Percentiles rank a stretch among this genome's conserved stretches.
phyloP scores from a whole-genome alignment of 2,329 filamentous ascomycete species.

The Fusarium sp. region DNA sequence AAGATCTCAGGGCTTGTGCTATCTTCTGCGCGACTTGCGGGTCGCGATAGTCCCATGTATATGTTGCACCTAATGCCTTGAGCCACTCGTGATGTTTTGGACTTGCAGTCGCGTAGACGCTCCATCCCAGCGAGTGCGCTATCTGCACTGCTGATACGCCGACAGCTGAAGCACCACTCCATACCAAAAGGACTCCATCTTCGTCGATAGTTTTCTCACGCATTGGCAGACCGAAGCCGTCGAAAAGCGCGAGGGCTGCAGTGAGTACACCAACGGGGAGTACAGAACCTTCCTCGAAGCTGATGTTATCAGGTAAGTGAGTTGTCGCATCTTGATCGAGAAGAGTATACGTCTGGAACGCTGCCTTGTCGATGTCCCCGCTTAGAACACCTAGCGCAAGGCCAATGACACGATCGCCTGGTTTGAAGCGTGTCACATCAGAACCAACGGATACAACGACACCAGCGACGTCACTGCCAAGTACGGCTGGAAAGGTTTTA shows the following conservation, averaged over 20 bases:
- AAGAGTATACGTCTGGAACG: slow-evolving; percentile 50
- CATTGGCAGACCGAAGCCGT: slow-evolving; percentile 3
- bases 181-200: slow-evolving; percentile 38
- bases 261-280: slow-evolving; percentile 1
- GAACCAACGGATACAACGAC: slow-evolving; percentile 3
- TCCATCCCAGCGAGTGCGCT: slow-evolving; percentile 13
- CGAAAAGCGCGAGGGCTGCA: background rate
- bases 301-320: background rate
- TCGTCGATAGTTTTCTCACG: slow-evolving; percentile 32
- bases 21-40: background rate
- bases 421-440: background rate
- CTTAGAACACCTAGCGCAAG: slow-evolving; percentile 49
- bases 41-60: background rate
- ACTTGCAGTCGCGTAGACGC: slow-evolving; percentile 22
- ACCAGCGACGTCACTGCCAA: slow-evolving; percentile 28
- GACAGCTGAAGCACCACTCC: slow-evolving; percentile 46
- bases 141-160: slow-evolving; percentile 24
- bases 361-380: slow-evolving; percentile 41
- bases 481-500: slow-evolving; percentile 23
- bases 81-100: slow-evolving; percentile 17
- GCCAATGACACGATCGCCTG: slow-evolving; percentile 14
- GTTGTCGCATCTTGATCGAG: background rate
- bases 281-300: slow-evolving; percentile 39
- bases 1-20: accelerated
- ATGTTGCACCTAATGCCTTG: background rate